Evolutionary conservation across 305 asterid genomes (phyloP).

Genomic region (Fraxinus floribunda): DNA sequence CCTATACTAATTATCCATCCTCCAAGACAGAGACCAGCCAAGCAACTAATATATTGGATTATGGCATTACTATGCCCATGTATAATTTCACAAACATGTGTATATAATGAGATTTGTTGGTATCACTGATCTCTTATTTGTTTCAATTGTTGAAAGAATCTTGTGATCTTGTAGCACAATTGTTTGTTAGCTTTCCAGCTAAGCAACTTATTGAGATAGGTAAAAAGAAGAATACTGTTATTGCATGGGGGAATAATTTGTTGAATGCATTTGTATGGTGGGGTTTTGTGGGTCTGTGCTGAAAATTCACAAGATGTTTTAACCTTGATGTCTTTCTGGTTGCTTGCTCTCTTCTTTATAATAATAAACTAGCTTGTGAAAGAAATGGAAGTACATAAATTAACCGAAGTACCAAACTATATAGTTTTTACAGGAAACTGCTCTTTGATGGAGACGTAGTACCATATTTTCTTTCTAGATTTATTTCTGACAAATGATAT

Average conservation of each 20-base stretch:
- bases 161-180: background rate
- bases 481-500: slow-evolving; percentile 20
- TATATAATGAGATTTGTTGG: slow-evolving; percentile 6
- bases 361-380: background rate
- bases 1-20: background rate
- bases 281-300: background rate
- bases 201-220: background rate
- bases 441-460: background rate
- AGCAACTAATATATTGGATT: background rate
- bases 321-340: background rate
- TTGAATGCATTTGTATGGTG: background rate
- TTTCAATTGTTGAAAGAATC: slow-evolving; percentile 10
- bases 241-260: background rate
- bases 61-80: background rate
- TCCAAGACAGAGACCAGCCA: background rate
- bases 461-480: background rate
- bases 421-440: background rate
- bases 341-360: background rate
- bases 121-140: background rate
- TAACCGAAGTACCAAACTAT: background rate
- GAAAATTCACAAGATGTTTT: background rate
- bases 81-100: background rate
- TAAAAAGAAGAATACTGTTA: background rate
- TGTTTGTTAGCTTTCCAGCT: background rate
- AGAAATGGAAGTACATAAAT: background rate